phyloP scores from a whole-genome alignment of 371 early-diverging fungal species.

The Rhizomucor pusillus region DNA sequence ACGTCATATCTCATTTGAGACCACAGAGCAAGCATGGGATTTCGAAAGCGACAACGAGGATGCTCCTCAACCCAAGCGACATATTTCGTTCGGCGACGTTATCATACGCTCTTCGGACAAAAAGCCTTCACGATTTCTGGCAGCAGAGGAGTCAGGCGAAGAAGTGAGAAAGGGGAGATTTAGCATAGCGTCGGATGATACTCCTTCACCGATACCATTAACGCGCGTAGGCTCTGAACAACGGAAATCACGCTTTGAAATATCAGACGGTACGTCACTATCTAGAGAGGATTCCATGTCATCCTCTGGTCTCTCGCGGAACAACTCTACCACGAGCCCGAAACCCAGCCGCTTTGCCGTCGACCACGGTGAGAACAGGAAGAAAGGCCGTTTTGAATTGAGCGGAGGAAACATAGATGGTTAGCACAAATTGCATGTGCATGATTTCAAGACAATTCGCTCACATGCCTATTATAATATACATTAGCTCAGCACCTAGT shows the following conservation, averaged over 20 bases:
- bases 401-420: slow-evolving; percentile 19
- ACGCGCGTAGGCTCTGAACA: slow-evolving; percentile 14
- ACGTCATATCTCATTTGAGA: slow-evolving; percentile 25
- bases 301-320: slow-evolving; percentile 28
- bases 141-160: neutral
- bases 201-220: slow-evolving; percentile 5
- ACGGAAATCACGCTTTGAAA: slow-evolving; percentile 22
- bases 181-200: slow-evolving; percentile 32
- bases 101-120: slow-evolving; percentile 32
- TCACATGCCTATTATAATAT: neutral
- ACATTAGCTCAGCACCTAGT: slow-evolving; percentile 2
- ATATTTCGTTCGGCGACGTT: slow-evolving; percentile 51
- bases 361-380: slow-evolving; percentile 15
- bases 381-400: slow-evolving; percentile 45
- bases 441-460: neutral
- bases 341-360: slow-evolving; percentile 26
- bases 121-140: slow-evolving; percentile 7
- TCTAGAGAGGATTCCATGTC: slow-evolving; percentile 36
- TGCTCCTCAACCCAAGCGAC: slow-evolving; percentile 16
- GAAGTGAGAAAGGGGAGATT: slow-evolving; percentile 57
- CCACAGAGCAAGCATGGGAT: slow-evolving; percentile 43
- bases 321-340: slow-evolving; percentile 14
- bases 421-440: neutral
- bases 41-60: slow-evolving; percentile 32
- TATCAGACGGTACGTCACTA: slow-evolving; percentile 11